Percentiles rank a stretch among this genome's conserved stretches.
phyloP scores from a whole-genome alignment of 176 grass and related monocot species.

The Rhipidocladum racemiflorum region DNA sequence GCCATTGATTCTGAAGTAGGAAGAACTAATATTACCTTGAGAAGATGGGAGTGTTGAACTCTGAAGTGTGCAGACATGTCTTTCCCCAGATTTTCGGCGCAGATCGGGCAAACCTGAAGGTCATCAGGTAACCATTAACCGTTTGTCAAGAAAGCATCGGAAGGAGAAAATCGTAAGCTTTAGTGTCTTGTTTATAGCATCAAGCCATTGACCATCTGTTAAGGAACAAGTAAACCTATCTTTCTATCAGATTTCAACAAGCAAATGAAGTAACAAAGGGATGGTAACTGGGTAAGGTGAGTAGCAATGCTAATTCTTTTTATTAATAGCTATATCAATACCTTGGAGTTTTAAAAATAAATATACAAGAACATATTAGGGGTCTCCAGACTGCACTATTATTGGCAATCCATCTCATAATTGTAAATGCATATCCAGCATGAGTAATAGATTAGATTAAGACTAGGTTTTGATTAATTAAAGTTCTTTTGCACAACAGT shows the following conservation, averaged over 20 bases:
- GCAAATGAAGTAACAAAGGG: neutral
- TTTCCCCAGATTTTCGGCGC: slow-evolving; percentile 66
- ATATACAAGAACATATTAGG: neutral
- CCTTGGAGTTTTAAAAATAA: neutral
- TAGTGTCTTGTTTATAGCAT: neutral
- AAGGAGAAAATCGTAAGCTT: neutral
- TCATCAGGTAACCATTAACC: neutral
- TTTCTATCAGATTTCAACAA: neutral
- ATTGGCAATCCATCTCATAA: neutral
- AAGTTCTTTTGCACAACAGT: neutral
- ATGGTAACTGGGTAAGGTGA: neutral
- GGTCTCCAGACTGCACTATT: neutral
- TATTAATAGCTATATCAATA: neutral
- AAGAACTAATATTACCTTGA: slow-evolving; percentile 51
- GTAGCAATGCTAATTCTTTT: neutral
- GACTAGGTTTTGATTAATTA: slow-evolving; percentile 1
- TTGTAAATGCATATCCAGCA: slow-evolving; percentile 16
- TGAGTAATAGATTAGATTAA: neutral
- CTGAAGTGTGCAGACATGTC: slow-evolving; percentile 74
- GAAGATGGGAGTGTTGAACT: slow-evolving; percentile 56
- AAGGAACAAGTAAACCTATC: neutral
- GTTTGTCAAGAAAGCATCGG: neutral
- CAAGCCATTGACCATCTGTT: neutral
- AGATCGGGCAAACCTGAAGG: slow-evolving; percentile 77
- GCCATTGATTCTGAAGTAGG: neutral